phyloP scores from a whole-genome alignment of 805 yeast genomes.

The Ogataea nakhonphanomensis region DNA sequence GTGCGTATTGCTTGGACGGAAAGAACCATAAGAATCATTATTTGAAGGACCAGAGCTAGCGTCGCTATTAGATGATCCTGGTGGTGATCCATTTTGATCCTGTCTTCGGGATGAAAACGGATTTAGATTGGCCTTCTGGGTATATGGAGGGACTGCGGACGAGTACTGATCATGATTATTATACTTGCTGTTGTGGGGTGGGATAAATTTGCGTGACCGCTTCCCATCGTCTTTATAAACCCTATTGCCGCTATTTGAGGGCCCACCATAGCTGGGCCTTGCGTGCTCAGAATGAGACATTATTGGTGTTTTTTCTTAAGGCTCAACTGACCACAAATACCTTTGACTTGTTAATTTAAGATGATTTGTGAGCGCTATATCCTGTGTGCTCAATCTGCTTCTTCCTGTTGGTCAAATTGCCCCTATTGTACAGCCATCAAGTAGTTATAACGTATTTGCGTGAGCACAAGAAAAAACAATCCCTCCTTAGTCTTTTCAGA shows the following conservation, averaged over 20 bases:
- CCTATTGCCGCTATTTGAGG: slow-evolving; percentile 15
- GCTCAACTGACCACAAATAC: background rate
- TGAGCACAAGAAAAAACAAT: slow-evolving; percentile 1
- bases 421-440: slow-evolving; percentile 3
- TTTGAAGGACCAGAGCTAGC: slow-evolving; percentile 1
- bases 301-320: background rate
- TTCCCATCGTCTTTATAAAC: slow-evolving; percentile 26
- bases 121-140: slow-evolving; percentile 23
- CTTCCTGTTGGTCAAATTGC: background rate
- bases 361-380: too few relatives aligned
- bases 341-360: too few relatives aligned
- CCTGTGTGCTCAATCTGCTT: background rate
- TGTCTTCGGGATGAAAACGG: slow-evolving; percentile 33
- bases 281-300: slow-evolving; percentile 23
- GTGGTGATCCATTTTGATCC: slow-evolving; percentile 11
- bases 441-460: background rate
- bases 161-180: slow-evolving; percentile 12
- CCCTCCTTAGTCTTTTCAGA: slow-evolving; percentile 4
- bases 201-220: slow-evolving; percentile 23
- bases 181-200: slow-evolving; percentile 16
- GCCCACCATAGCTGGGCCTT: slow-evolving; percentile 14
- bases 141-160: slow-evolving; percentile 16
- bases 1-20: slow-evolving; percentile 15
- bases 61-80: slow-evolving; percentile 9
- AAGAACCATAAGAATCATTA: slow-evolving; percentile 11